A percentile compares a stretch with the other conserved stretches of the same genome.
These are phyloP conservation scores for Vitellaria paradoxa DNA, from an alignment of 179 eudicot species.

Conservation along the genomic window DNA sequence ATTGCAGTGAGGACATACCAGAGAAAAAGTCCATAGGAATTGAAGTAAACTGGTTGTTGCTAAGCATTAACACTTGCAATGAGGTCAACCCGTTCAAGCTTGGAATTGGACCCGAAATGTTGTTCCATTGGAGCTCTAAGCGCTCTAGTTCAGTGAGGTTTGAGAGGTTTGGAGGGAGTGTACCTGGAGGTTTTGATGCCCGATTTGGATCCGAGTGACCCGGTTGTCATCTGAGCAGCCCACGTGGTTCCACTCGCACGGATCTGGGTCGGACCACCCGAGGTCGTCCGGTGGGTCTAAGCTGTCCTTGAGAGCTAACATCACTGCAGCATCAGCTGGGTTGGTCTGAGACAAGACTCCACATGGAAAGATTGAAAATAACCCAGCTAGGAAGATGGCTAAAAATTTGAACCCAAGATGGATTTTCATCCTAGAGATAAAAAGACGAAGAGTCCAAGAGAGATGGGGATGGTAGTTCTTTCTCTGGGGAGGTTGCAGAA, in stretches of 20 bases:
- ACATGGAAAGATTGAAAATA: not conserved
- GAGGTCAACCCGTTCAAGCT: slow-evolving; percentile 43
- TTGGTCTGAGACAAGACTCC: not conserved
- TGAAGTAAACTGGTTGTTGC: slow-evolving; percentile 48
- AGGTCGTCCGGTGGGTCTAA: slow-evolving; percentile 37
- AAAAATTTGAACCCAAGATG: not conserved
- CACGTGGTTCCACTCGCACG: slow-evolving; percentile 58
- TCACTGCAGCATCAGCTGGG: slow-evolving; percentile 34
- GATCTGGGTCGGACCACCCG: slow-evolving; percentile 64
- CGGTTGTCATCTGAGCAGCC: slow-evolving; percentile 41
- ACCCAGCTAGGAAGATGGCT: not conserved
- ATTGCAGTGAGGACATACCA: slow-evolving; percentile 51
- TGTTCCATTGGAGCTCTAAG: slow-evolving; percentile 67
- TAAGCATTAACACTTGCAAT: slow-evolving; percentile 54
- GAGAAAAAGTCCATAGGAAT: slow-evolving; percentile 57
- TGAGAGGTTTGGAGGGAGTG: slow-evolving; percentile 45
- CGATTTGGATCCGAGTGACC: slow-evolving; percentile 70
- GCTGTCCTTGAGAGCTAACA: slow-evolving; percentile 45
- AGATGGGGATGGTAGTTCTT: too few species aligned
- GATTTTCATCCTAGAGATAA: not conserved
- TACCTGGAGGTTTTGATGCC: slow-evolving; percentile 61
- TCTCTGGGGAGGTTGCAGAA: too few species aligned
- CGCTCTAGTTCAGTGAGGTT: slow-evolving; percentile 45
- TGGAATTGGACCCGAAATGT: slow-evolving; percentile 57
- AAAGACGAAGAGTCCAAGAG: not conserved